Conservation (phyloP, 768 basidiomycete species). For the Suillus weaverae region DNA sequence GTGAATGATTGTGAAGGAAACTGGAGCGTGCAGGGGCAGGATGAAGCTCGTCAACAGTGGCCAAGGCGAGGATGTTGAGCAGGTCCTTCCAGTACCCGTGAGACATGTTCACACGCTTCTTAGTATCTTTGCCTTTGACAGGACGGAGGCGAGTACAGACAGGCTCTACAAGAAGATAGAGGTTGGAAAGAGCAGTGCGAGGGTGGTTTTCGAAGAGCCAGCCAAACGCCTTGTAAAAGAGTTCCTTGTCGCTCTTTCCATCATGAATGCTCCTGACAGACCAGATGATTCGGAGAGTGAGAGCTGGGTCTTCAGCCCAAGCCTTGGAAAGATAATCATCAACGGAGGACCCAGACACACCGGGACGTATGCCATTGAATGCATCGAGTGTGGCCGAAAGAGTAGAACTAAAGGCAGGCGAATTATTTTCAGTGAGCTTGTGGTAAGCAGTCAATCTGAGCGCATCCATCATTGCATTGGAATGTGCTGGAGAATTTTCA, state of each 20-base stretch:
- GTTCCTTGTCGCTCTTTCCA: conserved; percentile 59
- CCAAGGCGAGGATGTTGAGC: conserved; percentile 65
- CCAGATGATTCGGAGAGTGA: conserved; percentile 71
- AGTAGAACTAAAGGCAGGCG: conserved; percentile 54
- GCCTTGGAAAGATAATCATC: conserved; percentile 43
- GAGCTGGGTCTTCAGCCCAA: conserved; percentile 56
- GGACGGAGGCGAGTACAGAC: conserved; percentile 37
- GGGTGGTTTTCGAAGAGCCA: conserved; percentile 73
- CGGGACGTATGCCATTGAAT: conserved; percentile 44
- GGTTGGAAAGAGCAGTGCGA: conserved; percentile 65
- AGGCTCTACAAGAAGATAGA: conserved; percentile 52
- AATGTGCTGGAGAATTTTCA: conserved; percentile 12
- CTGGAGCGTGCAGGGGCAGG: conserved; percentile 11
- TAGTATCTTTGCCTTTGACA: conserved; percentile 27
- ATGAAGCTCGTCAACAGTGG: conserved; percentile 50
- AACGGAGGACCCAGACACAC: conserved; percentile 24
- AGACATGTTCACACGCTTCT: conserved; percentile 18
- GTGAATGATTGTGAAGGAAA: conserved; percentile 28
- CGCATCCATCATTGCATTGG: conserved; percentile 58
- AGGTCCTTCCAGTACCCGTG: conserved; percentile 82
- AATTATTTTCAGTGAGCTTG: conserved; percentile 49
- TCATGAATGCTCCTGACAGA: conserved; percentile 68
- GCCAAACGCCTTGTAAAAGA: conserved; percentile 64
- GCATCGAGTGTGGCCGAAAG: conserved; percentile 54
- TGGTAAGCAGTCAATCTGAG: conserved; percentile 43